Conservation (phyloP, 306 rosid species). For the Rubus idaeus region DNA sequence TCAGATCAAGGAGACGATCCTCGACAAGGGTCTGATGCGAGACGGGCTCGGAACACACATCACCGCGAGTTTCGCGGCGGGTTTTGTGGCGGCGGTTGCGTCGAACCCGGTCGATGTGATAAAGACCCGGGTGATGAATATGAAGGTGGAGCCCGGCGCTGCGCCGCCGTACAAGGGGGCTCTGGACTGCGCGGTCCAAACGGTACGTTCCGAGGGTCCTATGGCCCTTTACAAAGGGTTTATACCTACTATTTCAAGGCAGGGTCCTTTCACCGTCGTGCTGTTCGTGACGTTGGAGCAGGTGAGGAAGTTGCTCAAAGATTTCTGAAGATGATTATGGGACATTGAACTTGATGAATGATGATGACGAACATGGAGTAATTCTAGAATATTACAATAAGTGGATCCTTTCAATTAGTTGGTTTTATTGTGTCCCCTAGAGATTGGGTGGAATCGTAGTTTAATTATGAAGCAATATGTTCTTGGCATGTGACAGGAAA, state of each 20-base stretch:
- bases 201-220: slow-evolving; percentile 74
- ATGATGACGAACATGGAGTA: slow-evolving; percentile 29
- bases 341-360: background rate
- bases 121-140: slow-evolving; percentile 78
- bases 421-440: background rate
- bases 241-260: slow-evolving; percentile 73
- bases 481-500: no score
- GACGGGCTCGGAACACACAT: slow-evolving; percentile 87
- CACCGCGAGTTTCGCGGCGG: slow-evolving; percentile 73
- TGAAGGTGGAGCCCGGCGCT: slow-evolving; percentile 68
- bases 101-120: slow-evolving; percentile 78
- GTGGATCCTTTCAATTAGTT: background rate
- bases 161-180: slow-evolving; percentile 66
- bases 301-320: slow-evolving; percentile 69
- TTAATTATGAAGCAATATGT: background rate
- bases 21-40: slow-evolving; percentile 47
- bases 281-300: slow-evolving; percentile 79
- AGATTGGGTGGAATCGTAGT: slow-evolving; percentile 4
- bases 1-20: slow-evolving; percentile 61
- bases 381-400: slow-evolving; percentile 2
- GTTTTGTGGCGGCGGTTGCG: slow-evolving; percentile 74
- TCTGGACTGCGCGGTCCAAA: slow-evolving; percentile 62
- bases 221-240: slow-evolving; percentile 72
- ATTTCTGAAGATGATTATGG: slow-evolving; percentile 45
- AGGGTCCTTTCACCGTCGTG: slow-evolving; percentile 77